These are phyloP conservation scores for Rhododendron henanense DNA, from an alignment of 148 eudicot species.

Conservation along the genomic window DNA sequence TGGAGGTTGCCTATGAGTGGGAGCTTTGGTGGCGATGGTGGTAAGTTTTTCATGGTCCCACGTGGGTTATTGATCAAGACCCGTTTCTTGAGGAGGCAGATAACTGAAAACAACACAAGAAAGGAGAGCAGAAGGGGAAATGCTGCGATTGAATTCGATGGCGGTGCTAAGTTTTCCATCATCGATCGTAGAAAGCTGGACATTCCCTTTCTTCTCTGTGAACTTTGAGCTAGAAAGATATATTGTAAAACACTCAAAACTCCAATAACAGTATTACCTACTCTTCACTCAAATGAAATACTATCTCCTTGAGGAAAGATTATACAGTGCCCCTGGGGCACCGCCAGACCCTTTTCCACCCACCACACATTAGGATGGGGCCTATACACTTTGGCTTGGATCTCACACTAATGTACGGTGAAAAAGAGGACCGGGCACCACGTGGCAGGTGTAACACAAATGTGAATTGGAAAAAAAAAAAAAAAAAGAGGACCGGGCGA, in stretches of 20 bases:
- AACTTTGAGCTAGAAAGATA: background rate
- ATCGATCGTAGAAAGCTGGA: background rate
- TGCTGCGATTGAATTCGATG: background rate
- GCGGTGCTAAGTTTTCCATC: background rate
- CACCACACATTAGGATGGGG: too few relatives aligned
- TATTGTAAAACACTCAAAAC: background rate
- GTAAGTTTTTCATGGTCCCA: background rate
- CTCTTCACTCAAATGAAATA: background rate
- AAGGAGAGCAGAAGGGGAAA: background rate
- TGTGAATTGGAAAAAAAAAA: too few relatives aligned
- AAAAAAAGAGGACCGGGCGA: too few relatives aligned
- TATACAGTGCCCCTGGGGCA: too few relatives aligned
- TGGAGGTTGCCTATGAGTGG: slow-evolving; percentile 14
- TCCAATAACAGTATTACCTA: background rate
- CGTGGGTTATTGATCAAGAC: background rate
- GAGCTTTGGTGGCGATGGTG: slow-evolving; percentile 17
- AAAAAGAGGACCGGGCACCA: too few relatives aligned
- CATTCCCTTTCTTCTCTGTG: background rate
- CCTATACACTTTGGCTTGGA: too few relatives aligned
- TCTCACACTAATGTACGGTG: too few relatives aligned
- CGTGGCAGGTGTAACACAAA: too few relatives aligned
- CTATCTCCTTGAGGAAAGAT: too few relatives aligned
- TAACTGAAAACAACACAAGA: background rate
- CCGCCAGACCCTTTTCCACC: too few relatives aligned
- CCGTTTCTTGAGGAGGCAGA: background rate